Evolutionary conservation across 345 rosid genomes (phyloP).

Genomic region (Populus deltoides): DNA sequence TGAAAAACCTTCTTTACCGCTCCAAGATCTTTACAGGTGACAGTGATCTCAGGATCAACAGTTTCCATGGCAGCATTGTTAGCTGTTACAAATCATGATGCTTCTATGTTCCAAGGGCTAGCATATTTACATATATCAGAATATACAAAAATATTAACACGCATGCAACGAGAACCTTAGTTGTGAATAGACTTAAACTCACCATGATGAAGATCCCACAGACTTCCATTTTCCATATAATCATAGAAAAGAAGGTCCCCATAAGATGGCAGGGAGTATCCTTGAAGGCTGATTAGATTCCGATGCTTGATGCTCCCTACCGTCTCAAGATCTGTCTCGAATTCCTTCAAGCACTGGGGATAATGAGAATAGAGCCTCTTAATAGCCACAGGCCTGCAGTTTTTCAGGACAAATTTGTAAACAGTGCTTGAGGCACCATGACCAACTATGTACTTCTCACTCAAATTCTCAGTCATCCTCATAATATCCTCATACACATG

Average conservation of each 20-base stretch:
- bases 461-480: constrained; percentile 97
- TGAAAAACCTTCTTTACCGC: constrained; percentile 87
- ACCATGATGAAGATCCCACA: constrained; percentile 97
- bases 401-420: constrained; percentile 87
- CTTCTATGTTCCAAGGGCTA: too few species aligned
- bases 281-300: constrained; percentile 88
- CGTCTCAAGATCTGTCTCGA: constrained; percentile 86
- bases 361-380: constrained; percentile 84
- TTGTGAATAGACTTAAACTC: constrained; percentile 10
- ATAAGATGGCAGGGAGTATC: constrained; percentile 69
- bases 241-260: constrained; percentile 95
- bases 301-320: constrained; percentile 90
- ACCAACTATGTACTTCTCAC: constrained; percentile 87
- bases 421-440: constrained; percentile 91
- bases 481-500: constrained; percentile 94
- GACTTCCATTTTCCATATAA: constrained; percentile 97
- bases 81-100: constrained; percentile 34
- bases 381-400: constrained; percentile 92
- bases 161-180: neutral
- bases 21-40: constrained; percentile 72
- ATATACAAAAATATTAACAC: neutral
- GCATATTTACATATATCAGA: neutral
- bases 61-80: constrained; percentile 86
- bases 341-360: constrained; percentile 80
- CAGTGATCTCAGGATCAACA: constrained; percentile 68